Conservation (phyloP, 164 flowering plant species). For the Protea cynaroides region DNA sequence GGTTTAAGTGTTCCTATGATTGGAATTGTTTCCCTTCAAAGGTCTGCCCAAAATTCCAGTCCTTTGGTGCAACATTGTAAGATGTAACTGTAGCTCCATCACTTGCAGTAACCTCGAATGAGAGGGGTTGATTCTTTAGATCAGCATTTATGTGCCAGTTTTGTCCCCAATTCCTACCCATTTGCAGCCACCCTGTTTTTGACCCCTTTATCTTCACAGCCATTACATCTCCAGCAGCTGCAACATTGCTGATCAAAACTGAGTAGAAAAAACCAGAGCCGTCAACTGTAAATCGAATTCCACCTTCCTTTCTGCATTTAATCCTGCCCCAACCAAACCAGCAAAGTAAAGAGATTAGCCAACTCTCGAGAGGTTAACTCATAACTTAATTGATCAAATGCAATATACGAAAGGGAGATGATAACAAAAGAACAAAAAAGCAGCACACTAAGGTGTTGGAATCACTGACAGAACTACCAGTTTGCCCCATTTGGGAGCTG, state of each 20-base stretch:
- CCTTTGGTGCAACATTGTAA: slow-evolving; percentile 74
- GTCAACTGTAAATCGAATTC: slow-evolving; percentile 57
- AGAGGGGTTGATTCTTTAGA: slow-evolving; percentile 73
- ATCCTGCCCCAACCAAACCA: slow-evolving; percentile 42
- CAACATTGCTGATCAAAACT: slow-evolving; percentile 78
- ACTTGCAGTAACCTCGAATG: slow-evolving; percentile 78
- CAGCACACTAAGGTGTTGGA: no score
- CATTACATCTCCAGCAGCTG: slow-evolving; percentile 75
- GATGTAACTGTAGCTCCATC: slow-evolving; percentile 66
- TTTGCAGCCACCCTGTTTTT: slow-evolving; percentile 87
- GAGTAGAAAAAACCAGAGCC: slow-evolving; percentile 67
- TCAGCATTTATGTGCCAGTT: slow-evolving; percentile 88
- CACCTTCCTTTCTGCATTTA: slow-evolving; percentile 87
- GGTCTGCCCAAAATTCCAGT: slow-evolving; percentile 77
- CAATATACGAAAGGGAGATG: no score
- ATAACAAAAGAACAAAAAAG: no score
- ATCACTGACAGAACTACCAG: no score
- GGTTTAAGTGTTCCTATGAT: slow-evolving; percentile 11
- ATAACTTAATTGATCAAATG: no score
- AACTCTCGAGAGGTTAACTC: no score
- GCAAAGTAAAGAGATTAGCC: not conserved
- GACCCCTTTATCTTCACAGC: slow-evolving; percentile 87
- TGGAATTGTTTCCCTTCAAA: slow-evolving; percentile 80
- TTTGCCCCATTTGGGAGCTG: no score
- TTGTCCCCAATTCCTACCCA: slow-evolving; percentile 98